A percentile compares a stretch with the other conserved stretches of the same genome.
Evolutionary conservation across 2,329 filamentous ascomycete genomes (phyloP).

Genomic region (Xylariaceae sp.): DNA sequence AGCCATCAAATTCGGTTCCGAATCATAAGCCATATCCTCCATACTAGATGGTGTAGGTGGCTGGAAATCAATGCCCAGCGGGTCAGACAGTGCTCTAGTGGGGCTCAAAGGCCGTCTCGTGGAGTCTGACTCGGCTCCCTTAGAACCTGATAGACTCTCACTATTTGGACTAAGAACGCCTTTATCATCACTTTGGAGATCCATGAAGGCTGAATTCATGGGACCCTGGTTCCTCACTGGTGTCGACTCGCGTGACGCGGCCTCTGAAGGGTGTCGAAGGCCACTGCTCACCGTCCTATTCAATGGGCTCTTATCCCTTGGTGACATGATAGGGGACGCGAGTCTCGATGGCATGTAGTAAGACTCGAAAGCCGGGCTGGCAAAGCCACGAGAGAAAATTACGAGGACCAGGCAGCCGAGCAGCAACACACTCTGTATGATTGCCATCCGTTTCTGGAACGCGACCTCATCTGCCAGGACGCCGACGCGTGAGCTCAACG

Average conservation of each 20-base stretch:
- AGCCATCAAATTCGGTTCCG: slow-evolving; percentile 27
- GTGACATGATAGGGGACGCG: slow-evolving; percentile 26
- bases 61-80: slow-evolving; percentile 16
- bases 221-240: slow-evolving; percentile 2
- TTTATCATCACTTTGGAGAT: not conserved
- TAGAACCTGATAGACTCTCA: slow-evolving; percentile 6
- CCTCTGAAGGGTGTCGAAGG: slow-evolving; percentile 11
- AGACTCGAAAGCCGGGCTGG: slow-evolving; percentile 23
- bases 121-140: slow-evolving; percentile 8
- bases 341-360: slow-evolving; percentile 28
- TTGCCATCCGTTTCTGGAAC: slow-evolving; percentile 85
- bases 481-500: slow-evolving; percentile 74
- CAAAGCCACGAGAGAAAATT: slow-evolving; percentile 64
- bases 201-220: slow-evolving; percentile 3
- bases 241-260: slow-evolving; percentile 9
- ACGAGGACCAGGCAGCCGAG: slow-evolving; percentile 84
- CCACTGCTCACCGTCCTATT: slow-evolving; percentile 4
- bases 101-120: slow-evolving; percentile 14
- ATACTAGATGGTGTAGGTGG: slow-evolving; percentile 27
- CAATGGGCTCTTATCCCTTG: slow-evolving; percentile 20
- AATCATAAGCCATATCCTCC: slow-evolving; percentile 29
- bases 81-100: slow-evolving; percentile 23
- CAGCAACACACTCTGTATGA: slow-evolving; percentile 83
- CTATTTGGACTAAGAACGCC: slow-evolving; percentile 15
- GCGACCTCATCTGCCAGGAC: slow-evolving; percentile 90